Conservation (phyloP, 352 stramenopile genomes). For the Pythium utonaiense region DNA sequence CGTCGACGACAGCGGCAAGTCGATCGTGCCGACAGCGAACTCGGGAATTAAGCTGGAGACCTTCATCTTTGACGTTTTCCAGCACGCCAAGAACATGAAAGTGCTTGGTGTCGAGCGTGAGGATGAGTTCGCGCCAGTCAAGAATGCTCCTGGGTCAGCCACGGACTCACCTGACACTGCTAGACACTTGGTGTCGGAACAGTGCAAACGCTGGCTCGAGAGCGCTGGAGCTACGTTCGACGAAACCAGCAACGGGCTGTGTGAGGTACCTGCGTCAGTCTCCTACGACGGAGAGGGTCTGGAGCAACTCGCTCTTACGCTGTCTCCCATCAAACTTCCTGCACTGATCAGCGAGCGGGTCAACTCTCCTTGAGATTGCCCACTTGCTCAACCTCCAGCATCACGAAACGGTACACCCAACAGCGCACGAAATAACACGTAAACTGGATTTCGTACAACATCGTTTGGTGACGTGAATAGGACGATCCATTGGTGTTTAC, state of each 20-base stretch:
- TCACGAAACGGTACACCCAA: no score
- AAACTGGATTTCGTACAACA: no score
- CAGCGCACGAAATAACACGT: no score
- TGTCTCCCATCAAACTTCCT: constrained; percentile 46
- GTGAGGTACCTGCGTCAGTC: constrained; percentile 74
- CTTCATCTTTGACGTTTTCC: constrained; percentile 97
- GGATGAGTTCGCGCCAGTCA: constrained; percentile 90
- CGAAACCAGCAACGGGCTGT: constrained; percentile 31
- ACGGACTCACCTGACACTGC: constrained; percentile 82
- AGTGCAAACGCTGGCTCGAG: constrained; percentile 64
- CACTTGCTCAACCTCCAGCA: no score
- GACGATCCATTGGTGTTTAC: not conserved
- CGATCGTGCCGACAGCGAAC: constrained; percentile 55
- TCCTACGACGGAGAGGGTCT: constrained; percentile 85
- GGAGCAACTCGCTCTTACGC: constrained; percentile 29
- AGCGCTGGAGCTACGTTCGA: constrained; percentile 41
- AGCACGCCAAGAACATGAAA: constrained; percentile 85
- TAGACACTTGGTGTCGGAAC: constrained; percentile 48
- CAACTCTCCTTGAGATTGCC: not conserved
- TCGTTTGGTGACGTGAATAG: no score
- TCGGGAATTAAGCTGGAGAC: constrained; percentile 95
- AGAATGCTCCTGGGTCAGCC: constrained; percentile 74
- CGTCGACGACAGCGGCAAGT: constrained; percentile 60
- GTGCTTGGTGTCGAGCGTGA: constrained; percentile 86
- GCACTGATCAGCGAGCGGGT: constrained; percentile 15